Evolutionary conservation across 2,329 filamentous ascomycete species (phyloP).

Genomic region (Aspergillus carbonarius): DNA sequence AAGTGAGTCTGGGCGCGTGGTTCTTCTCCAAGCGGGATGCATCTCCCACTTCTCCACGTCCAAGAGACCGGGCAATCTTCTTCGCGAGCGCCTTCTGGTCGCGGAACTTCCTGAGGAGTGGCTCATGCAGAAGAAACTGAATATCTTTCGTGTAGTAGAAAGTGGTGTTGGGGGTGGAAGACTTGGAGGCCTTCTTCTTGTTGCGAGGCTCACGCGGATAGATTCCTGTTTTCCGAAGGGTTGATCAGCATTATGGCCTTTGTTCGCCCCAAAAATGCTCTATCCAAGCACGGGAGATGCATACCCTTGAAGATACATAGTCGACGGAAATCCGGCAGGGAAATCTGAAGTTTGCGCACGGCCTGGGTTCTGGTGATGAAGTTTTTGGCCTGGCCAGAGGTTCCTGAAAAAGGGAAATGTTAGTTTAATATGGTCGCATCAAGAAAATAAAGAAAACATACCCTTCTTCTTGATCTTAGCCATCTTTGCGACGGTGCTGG

Average conservation of each 20-base stretch:
- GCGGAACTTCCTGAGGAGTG: constrained; percentile 88
- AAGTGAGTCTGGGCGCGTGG: constrained; percentile 81
- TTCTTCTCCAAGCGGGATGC: constrained; percentile 89
- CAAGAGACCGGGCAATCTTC: constrained; percentile 92
- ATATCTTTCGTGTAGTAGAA: constrained; percentile 95
- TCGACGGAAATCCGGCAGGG: constrained; percentile 93
- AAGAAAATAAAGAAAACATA: constrained; percentile 30
- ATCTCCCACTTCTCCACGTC: constrained; percentile 85
- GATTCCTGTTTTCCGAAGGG: constrained; percentile 58
- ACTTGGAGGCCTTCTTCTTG: constrained; percentile 95
- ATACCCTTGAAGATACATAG: constrained; percentile 96
- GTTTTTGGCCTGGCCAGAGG: constrained; percentile 92
- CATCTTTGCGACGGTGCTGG: constrained; percentile 52
- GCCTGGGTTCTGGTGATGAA: constrained; percentile 97
- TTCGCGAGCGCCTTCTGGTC: constrained; percentile 96
- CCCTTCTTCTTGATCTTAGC: constrained; percentile 86
- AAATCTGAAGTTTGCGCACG: constrained; percentile 96
- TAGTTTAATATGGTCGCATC: not conserved
- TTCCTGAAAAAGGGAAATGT: constrained; percentile 50
- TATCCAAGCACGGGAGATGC: not conserved
- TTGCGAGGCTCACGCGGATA: constrained; percentile 96
- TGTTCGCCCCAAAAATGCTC: not conserved
- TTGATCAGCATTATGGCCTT: constrained; percentile 16
- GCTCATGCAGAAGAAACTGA: constrained; percentile 96
- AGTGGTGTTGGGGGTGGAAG: constrained; percentile 83